Conservation (phyloP, 805 yeast species). For the Torulaspora franciscae region DNA sequence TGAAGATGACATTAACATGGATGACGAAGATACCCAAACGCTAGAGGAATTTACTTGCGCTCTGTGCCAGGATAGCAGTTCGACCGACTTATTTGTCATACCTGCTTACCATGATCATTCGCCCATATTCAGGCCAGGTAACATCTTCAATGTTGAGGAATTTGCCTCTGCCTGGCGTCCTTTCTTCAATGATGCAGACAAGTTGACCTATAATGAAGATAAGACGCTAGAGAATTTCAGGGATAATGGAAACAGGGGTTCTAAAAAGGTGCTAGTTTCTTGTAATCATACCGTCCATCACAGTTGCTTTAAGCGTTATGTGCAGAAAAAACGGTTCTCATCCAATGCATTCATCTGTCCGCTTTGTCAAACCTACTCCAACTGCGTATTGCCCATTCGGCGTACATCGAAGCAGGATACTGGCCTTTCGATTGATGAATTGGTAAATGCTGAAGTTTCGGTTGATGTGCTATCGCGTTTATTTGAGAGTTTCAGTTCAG, state of each 20-base stretch:
- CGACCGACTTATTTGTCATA: conserved; percentile 51
- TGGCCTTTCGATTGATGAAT: conserved; percentile 7
- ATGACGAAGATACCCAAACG: conserved; percentile 32
- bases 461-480: conserved; percentile 11
- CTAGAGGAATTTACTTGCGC: conserved; percentile 44
- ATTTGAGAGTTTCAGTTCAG: conserved; percentile 17
- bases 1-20: conserved; percentile 44
- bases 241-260: conserved; percentile 15
- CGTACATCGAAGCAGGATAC: conserved; percentile 15
- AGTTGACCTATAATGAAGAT: conserved; percentile 21
- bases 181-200: conserved; percentile 27
- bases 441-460: conserved; percentile 10
- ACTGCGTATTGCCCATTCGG: conserved; percentile 30
- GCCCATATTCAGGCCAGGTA: conserved; percentile 44
- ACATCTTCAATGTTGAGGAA: conserved; percentile 28
- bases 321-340: conserved; percentile 54
- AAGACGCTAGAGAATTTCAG: conserved; percentile 18
- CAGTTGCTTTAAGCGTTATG: conserved; percentile 63
- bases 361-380: conserved; percentile 70
- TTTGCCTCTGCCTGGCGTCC: conserved; percentile 30
- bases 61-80: conserved; percentile 52
- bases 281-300: conserved; percentile 95
- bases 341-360: conserved; percentile 84
- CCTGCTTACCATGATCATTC: conserved; percentile 48
- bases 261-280: conserved; percentile 51